Percentiles rank a stretch among this genome's conserved stretches.
Evolutionary conservation across 2,329 filamentous ascomycete genomes (phyloP).

Genomic region (Talaromyces verruculosus): DNA sequence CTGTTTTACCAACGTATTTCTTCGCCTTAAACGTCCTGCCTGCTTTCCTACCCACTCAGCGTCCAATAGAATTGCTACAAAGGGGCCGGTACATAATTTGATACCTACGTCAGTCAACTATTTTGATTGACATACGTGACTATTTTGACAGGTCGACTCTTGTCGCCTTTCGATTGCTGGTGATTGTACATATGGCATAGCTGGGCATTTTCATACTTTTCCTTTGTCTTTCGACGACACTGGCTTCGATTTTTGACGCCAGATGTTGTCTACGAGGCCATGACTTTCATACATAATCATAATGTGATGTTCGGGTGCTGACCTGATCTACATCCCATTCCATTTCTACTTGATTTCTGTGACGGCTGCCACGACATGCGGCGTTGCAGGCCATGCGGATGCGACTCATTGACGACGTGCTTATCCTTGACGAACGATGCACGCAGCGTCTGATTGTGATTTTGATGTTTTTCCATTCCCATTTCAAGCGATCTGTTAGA

Average conservation of each 20-base stretch:
- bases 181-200: conserved; percentile 21
- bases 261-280: conserved; percentile 21
- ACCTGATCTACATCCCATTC: conserved; percentile 1
- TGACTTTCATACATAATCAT: conserved; percentile 22
- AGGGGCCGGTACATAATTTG: background rate
- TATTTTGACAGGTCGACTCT: conserved; percentile 4
- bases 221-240: conserved; percentile 20
- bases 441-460: background rate
- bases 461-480: background rate
- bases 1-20: conserved; percentile 83
- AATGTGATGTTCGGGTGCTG: conserved; percentile 7
- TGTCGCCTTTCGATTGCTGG: conserved; percentile 10
- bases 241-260: background rate
- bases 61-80: background rate
- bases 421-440: conserved; percentile 12
- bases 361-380: background rate
- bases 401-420: conserved; percentile 6
- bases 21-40: background rate
- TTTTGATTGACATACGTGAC: conserved; percentile 13
- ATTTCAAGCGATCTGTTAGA: background rate
- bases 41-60: background rate
- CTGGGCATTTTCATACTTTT: conserved; percentile 10
- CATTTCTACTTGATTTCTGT: conserved; percentile 1
- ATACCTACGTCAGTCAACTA: background rate
- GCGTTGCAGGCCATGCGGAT: background rate